phyloP scores from a whole-genome alignment of 2,329 filamentous ascomycete genomes.

The Trichoderma brevicompactum region DNA sequence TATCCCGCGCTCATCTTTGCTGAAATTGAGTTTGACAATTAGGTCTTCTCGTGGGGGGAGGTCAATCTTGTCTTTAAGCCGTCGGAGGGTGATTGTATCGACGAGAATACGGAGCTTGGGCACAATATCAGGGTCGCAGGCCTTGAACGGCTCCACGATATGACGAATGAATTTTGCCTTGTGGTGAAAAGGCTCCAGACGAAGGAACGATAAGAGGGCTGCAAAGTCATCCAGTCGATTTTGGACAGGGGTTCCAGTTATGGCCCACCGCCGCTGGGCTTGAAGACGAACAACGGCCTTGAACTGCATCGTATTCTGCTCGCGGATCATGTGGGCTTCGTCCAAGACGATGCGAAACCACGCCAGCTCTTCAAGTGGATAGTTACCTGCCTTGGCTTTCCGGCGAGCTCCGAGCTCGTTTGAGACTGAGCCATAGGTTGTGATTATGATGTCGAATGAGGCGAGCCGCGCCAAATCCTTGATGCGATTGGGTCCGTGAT shows the following conservation, averaged over 20 bases:
- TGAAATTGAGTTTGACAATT: constrained; percentile 75
- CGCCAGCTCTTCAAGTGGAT: constrained; percentile 75
- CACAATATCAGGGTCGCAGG: constrained; percentile 80
- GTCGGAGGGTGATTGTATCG: constrained; percentile 89
- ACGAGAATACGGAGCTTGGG: constrained; percentile 86
- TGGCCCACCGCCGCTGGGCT: constrained; percentile 86
- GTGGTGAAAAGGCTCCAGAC: constrained; percentile 83
- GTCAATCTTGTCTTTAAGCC: constrained; percentile 88
- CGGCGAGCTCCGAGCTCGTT: constrained; percentile 73
- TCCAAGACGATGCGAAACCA: constrained; percentile 96
- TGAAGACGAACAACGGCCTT: constrained; percentile 81
- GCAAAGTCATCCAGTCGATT: constrained; percentile 91
- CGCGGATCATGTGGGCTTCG: constrained; percentile 93
- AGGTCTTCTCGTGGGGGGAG: constrained; percentile 75
- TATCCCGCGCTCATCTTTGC: constrained; percentile 71
- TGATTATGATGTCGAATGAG: constrained; percentile 82
- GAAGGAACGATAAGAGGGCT: constrained; percentile 82
- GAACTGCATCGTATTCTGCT: constrained; percentile 78
- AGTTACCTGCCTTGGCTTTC: constrained; percentile 61
- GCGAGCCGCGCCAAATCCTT: constrained; percentile 71
- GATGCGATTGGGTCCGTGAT: constrained; percentile 79
- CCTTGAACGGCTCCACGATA: constrained; percentile 85
- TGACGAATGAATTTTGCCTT: constrained; percentile 74
- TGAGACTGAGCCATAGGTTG: constrained; percentile 87
- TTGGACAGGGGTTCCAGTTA: constrained; percentile 96